Base-by-base conservation (phyloP, 2,329 filamentous ascomycete genomes). In the Uncinocarpus reesii region DNA sequence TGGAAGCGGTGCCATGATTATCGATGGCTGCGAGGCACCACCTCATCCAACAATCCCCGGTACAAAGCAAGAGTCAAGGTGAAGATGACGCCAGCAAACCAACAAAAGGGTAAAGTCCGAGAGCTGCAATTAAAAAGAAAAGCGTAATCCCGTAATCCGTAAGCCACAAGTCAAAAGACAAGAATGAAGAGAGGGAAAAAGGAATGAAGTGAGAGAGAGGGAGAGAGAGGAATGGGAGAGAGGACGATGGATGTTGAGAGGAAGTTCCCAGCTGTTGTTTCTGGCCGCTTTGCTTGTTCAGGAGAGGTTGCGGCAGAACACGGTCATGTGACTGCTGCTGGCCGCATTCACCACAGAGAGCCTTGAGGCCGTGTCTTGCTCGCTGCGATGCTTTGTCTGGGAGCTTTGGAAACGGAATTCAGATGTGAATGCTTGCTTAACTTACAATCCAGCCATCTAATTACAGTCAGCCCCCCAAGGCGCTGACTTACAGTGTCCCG, bases 1-100 rank as follows among this genome's bases (percentile, higher is more conserved):
- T 64, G 86, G 87, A 65, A 93, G 76, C 70, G 81, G 78, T 63
- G 70, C 71, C 71, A 73, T 73, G 67, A 64, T 71, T 69, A 67
- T 63, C 20, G 52, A 64, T 61, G 61, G 65, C 62, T 62, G 64
- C 56, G 60, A 58, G 49, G 44, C 49, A 52, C 62, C 62, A 64
- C 66, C 65, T 66, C 60, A 68, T 66, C 60, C 65, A 62, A 15
- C 26, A 26, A 47, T 47, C 13, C 45, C 26, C 16, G 13, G 18
- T 28, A 62, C 29, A 23, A 42, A 32, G 36, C 42, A 47, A 41
- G 41, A 20, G 29, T 52, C 60, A 40, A 64, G 56, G 58, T 59
- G 65, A 58, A 61, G 58, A 53, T 51, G 55, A 47, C 45, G 45
- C 45, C 36, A 32, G 41, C 32, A 44, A 55, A 46, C 42, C 54